phyloP scores from a whole-genome alignment of 305 asterid genomes.

The Solanum hybrid region DNA sequence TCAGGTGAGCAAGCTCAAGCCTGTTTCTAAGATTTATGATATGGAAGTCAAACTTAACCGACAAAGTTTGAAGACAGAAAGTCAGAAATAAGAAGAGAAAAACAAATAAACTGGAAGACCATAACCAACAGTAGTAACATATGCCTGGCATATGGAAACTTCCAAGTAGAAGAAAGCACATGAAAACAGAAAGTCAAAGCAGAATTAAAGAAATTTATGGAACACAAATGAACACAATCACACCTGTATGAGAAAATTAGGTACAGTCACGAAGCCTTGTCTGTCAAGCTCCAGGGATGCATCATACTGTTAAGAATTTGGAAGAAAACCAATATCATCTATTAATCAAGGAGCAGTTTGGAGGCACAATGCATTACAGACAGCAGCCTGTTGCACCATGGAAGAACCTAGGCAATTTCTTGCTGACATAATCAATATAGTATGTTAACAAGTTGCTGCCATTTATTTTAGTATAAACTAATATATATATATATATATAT shows the following conservation, averaged over 20 bases:
- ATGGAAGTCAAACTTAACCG: not conserved
- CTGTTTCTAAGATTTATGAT: not conserved
- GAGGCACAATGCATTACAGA: not conserved
- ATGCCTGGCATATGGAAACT: slow-evolving; percentile 1
- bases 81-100: not conserved
- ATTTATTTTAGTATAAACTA: too few species aligned
- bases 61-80: not conserved
- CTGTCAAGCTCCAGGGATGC: slow-evolving; percentile 79
- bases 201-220: not conserved
- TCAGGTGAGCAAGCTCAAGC: not conserved
- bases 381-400: not conserved
- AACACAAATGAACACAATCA: not conserved
- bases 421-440: not conserved
- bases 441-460: too few species aligned
- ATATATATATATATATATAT: too few species aligned
- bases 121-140: not conserved
- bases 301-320: slow-evolving; percentile 40
- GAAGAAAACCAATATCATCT: slow-evolving; percentile 10
- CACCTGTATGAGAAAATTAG: slow-evolving; percentile 57
- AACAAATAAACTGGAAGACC: not conserved
- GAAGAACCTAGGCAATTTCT: not conserved
- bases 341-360: not conserved
- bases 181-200: not conserved
- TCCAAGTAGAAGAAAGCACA: not conserved
- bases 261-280: slow-evolving; percentile 67